phyloP scores from a whole-genome alignment of 345 rosid species.

The Ceriops decandra region DNA sequence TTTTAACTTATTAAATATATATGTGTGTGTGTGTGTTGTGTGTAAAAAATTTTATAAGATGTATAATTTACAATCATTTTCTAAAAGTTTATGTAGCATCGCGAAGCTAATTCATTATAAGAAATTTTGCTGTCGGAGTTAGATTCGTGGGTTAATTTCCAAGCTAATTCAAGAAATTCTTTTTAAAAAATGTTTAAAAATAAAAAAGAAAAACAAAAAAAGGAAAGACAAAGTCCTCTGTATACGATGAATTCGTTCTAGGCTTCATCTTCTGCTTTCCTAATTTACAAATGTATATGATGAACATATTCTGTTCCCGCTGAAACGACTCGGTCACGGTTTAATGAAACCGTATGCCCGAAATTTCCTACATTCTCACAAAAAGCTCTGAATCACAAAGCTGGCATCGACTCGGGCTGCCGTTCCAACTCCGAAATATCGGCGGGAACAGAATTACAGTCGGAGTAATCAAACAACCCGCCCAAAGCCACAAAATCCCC shows the following conservation, averaged over 20 bases:
- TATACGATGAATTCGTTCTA: not conserved
- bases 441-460: slow-evolving; percentile 35
- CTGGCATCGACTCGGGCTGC: slow-evolving; percentile 61
- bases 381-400: slow-evolving; percentile 13
- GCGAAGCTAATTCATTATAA: too few relatives aligned
- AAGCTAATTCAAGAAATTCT: too few relatives aligned
- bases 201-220: too few relatives aligned
- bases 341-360: not conserved
- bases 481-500: slow-evolving; percentile 56
- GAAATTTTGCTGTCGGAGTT: too few relatives aligned
- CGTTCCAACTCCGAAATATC: slow-evolving; percentile 43
- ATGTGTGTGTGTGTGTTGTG: too few relatives aligned
- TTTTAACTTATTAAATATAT: too few relatives aligned
- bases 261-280: not conserved
- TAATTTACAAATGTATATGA: slow-evolving; percentile 5
- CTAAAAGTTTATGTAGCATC: too few relatives aligned
- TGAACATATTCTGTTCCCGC: not conserved
- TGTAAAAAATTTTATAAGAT: too few relatives aligned
- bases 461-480: slow-evolving; percentile 50
- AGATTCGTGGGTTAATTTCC: too few relatives aligned
- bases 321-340: not conserved
- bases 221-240: too few relatives aligned
- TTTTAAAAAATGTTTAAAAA: too few relatives aligned
- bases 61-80: too few relatives aligned
- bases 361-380: not conserved